Evolutionary conservation across 257 asterid species (phyloP).

Genomic region (Nyctanthes arbortristis): DNA sequence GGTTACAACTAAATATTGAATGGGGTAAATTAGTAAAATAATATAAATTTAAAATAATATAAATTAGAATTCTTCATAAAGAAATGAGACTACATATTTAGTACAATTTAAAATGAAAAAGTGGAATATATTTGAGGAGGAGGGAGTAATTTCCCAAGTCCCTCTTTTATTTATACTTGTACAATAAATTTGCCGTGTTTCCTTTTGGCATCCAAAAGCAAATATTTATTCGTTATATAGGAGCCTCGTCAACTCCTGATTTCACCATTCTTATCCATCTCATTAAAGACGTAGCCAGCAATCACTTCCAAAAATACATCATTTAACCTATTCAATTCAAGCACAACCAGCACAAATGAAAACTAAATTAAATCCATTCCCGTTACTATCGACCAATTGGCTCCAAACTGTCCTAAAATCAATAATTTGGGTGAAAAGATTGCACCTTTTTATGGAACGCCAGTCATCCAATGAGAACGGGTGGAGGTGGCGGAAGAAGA

Average conservation of each 20-base stretch:
- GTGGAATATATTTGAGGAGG: too few species aligned
- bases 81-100: too few species aligned
- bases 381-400: background rate
- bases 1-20: too few species aligned
- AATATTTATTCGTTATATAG: background rate
- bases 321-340: background rate
- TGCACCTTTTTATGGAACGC: conserved; percentile 79
- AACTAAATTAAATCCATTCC: background rate
- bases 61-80: too few species aligned
- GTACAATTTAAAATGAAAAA: too few species aligned
- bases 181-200: background rate
- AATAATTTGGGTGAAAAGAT: background rate
- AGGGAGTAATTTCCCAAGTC: too few species aligned
- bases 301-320: background rate
- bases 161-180: background rate
- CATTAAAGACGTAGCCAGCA: background rate
- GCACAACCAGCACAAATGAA: background rate
- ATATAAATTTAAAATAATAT: too few species aligned
- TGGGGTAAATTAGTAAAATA: too few species aligned
- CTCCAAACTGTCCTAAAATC: background rate
- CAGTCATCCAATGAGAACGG: conserved; percentile 82
- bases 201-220: background rate
- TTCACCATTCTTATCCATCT: background rate
- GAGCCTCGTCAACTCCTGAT: background rate
- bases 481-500: conserved; percentile 66